phyloP scores from a whole-genome alignment of 352 stramenopile species.

The Aphanomyces stellatus region DNA sequence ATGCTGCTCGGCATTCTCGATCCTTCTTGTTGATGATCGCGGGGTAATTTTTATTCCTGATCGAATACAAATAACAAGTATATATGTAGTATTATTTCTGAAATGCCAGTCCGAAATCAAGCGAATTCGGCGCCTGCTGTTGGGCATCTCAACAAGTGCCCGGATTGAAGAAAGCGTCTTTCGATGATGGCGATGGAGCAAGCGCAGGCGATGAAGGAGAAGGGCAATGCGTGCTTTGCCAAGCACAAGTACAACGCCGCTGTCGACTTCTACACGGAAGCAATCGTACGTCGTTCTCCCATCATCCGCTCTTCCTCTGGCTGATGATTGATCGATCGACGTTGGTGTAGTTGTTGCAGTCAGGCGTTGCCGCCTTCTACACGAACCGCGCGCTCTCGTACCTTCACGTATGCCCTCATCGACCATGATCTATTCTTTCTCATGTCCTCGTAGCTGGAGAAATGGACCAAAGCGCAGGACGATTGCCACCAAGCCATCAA shows the following conservation, averaged over 20 bases:
- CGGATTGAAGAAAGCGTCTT: too few species aligned
- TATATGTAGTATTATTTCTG: too few species aligned
- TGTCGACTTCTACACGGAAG: slow-evolving; percentile 82
- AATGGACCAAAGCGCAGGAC: slow-evolving; percentile 50
- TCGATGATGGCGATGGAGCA: slow-evolving; percentile 34
- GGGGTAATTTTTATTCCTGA: too few species aligned
- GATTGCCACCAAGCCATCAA: slow-evolving; percentile 50
- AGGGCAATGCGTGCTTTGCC: slow-evolving; percentile 72
- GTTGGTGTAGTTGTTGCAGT: slow-evolving; percentile 37
- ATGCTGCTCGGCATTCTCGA: too few species aligned
- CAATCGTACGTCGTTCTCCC: slow-evolving; percentile 47
- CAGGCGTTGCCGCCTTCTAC: slow-evolving; percentile 57
- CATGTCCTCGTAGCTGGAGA: slow-evolving; percentile 32
- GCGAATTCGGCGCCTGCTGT: too few species aligned
- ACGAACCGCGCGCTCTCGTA: slow-evolving; percentile 73
- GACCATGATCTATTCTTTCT: neutral
- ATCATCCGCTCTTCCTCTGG: too few species aligned
- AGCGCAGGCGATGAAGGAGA: slow-evolving; percentile 66
- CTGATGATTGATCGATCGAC: too few species aligned
- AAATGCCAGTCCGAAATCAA: neutral
- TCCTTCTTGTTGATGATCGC: too few species aligned
- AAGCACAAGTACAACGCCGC: slow-evolving; percentile 67
- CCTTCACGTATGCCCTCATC: slow-evolving; percentile 34
- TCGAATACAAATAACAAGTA: neutral
- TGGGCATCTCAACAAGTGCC: too few species aligned